Evolutionary conservation across 2,329 filamentous ascomycete genomes (phyloP).

Genomic region (Diaporthe batatas): DNA sequence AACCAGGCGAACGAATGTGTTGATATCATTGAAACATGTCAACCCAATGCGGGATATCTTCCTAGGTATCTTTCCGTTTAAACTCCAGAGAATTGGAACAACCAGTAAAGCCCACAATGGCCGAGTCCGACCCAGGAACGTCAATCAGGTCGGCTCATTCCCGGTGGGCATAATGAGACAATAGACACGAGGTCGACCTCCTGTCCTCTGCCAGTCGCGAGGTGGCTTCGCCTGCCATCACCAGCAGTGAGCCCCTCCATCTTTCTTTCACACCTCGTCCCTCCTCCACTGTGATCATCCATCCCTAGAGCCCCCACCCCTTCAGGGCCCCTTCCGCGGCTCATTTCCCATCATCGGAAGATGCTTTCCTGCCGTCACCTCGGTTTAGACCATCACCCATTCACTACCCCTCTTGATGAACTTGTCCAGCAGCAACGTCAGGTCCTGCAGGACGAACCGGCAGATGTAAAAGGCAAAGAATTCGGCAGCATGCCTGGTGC

Average conservation of each 20-base stretch:
- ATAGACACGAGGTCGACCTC: background rate
- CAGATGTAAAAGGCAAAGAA: conserved; percentile 98
- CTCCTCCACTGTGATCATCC: background rate
- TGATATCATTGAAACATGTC: conserved; percentile 33
- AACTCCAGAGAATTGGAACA: conserved; percentile 29
- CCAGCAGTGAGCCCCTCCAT: background rate
- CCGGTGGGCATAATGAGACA: background rate
- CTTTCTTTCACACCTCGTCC: background rate
- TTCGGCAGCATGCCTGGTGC: conserved; percentile 92
- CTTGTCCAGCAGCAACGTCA: conserved; percentile 90
- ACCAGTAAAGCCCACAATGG: background rate
- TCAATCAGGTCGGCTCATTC: background rate
- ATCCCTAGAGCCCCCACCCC: background rate
- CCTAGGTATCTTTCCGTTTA: conserved; percentile 37
- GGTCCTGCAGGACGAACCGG: conserved; percentile 90
- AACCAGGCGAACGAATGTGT: conserved; percentile 6
- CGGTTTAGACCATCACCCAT: conserved; percentile 75
- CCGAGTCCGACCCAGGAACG: background rate
- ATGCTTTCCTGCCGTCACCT: background rate
- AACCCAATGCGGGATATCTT: conserved; percentile 40
- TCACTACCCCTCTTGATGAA: conserved; percentile 97
- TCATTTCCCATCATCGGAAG: background rate
- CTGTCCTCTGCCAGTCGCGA: background rate
- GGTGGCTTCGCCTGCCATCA: background rate
- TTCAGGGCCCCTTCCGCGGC: too few species aligned